phyloP scores from a whole-genome alignment of 1,284 basidiomycete species.

The Ustilago tritici region DNA sequence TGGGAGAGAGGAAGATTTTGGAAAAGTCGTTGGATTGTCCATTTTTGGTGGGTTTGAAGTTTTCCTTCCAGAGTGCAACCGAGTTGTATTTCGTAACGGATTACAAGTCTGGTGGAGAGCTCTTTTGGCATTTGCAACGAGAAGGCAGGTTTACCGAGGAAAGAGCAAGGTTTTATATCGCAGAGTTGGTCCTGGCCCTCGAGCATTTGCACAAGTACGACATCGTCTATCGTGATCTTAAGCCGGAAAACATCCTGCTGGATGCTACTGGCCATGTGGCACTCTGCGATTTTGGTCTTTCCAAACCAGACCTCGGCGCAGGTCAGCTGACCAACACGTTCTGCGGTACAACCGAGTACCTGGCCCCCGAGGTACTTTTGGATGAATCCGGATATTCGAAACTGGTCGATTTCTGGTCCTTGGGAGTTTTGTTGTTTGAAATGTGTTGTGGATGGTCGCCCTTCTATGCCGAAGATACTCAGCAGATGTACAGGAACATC shows the following conservation, averaged over 20 bases:
- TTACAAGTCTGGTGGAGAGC: slow-evolving; percentile 97
- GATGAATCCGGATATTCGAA: slow-evolving; percentile 99
- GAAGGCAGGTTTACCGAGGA: slow-evolving; percentile 96
- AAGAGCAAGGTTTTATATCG: slow-evolving; percentile 94
- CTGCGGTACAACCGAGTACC: slow-evolving; percentile 88
- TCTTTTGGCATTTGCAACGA: slow-evolving; percentile 94
- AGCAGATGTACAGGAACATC: slow-evolving; percentile 99
- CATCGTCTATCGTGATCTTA: slow-evolving; percentile 97
- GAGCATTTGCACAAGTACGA: slow-evolving; percentile 98
- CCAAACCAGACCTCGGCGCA: slow-evolving; percentile 91
- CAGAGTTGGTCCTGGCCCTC: slow-evolving; percentile 91
- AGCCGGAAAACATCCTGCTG: slow-evolving; percentile 95
- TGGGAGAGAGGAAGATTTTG: slow-evolving; percentile 98
- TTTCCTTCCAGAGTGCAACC: slow-evolving; percentile 95
- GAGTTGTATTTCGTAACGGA: slow-evolving; percentile 98
- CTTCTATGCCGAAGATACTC: slow-evolving; percentile 99
- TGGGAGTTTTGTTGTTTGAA: slow-evolving; percentile 75
- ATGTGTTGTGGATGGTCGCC: slow-evolving; percentile 99
- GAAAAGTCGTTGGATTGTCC: slow-evolving; percentile 93
- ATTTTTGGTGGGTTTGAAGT: slow-evolving; percentile 98
- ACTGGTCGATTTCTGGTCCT: slow-evolving; percentile 98
- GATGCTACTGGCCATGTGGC: slow-evolving; percentile 99
- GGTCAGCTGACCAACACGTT: slow-evolving; percentile 98
- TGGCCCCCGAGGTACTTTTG: slow-evolving; percentile 97
- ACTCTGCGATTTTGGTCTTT: slow-evolving; percentile 96